Conservation (phyloP, 73 alveolate species). For the Paramecium bursaria region DNA sequence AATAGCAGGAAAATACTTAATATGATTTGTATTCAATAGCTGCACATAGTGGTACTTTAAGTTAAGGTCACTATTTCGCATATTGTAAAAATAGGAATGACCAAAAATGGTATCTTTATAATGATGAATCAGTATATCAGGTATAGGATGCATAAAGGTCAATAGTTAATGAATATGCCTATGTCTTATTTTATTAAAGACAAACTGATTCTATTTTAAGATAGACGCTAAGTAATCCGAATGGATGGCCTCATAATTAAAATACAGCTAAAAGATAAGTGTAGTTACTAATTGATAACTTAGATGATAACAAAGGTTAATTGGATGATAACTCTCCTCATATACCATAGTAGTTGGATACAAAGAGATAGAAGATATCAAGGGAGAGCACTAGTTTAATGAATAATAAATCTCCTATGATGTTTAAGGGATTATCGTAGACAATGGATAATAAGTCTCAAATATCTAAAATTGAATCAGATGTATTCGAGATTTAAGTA, state of each 20-base stretch:
- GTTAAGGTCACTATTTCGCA: conserved; percentile 39
- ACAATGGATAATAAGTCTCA: too few species aligned
- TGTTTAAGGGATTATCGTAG: too few species aligned
- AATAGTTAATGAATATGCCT: conserved; percentile 30
- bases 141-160: conserved; percentile 13
- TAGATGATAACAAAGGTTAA: conserved; percentile 21
- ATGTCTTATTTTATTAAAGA: conserved; percentile 49
- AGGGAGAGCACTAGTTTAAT: too few species aligned
- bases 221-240: conserved; percentile 29
- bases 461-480: too few species aligned
- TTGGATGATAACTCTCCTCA: conserved; percentile 25
- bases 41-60: conserved; percentile 35
- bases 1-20: not conserved
- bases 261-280: not conserved
- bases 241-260: conserved; percentile 50
- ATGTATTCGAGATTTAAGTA: too few species aligned
- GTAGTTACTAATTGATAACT: not conserved
- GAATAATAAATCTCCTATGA: too few species aligned
- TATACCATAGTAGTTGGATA: too few species aligned
- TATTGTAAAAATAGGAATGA: conserved; percentile 34
- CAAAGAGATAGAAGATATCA: too few species aligned
- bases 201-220: conserved; percentile 30
- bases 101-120: conserved; percentile 44
- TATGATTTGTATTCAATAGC: conserved; percentile 34
- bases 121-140: conserved; percentile 38